A percentile compares a stretch with the other conserved stretches of the same genome.
Conservation (phyloP, 495 filamentous ascomycete genomes). For the Aspergillus conjunctus region DNA sequence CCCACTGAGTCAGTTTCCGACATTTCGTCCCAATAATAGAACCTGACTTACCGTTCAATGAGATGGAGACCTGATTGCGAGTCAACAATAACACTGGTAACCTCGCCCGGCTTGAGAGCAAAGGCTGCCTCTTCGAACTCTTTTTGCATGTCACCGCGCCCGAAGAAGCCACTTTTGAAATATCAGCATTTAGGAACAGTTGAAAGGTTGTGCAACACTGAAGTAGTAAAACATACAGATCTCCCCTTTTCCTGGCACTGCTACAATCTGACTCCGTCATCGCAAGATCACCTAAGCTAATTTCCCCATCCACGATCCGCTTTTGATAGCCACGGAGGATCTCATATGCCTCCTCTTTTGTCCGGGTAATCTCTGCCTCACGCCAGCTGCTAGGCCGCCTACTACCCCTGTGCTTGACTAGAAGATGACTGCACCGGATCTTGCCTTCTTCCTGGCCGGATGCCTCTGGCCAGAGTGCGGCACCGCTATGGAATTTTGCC, state of each 20-base stretch:
- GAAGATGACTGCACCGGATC: slow-evolving; percentile 86
- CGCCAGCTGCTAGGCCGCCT: slow-evolving; percentile 90
- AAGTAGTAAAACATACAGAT: slow-evolving; percentile 61
- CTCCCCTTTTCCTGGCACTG: slow-evolving; percentile 89
- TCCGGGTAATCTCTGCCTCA: slow-evolving; percentile 81
- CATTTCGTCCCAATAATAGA: slow-evolving; percentile 1
- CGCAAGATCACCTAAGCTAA: slow-evolving; percentile 76
- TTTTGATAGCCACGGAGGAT: slow-evolving; percentile 74
- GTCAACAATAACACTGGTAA: slow-evolving; percentile 75
- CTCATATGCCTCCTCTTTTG: slow-evolving; percentile 79
- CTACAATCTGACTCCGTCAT: slow-evolving; percentile 90
- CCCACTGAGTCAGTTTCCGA: slow-evolving; percentile 19
- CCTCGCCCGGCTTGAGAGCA: slow-evolving; percentile 77
- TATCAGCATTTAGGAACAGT: slow-evolving; percentile 25
- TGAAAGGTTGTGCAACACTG: background rate
- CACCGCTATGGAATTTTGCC: slow-evolving; percentile 73
- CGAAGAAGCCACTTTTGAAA: slow-evolving; percentile 76
- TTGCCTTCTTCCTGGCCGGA: slow-evolving; percentile 67
- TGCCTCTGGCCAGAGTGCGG: slow-evolving; percentile 51
- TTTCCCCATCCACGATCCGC: slow-evolving; percentile 68
- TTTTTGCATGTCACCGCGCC: slow-evolving; percentile 94
- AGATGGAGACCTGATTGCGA: slow-evolving; percentile 95
- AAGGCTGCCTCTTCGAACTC: slow-evolving; percentile 97
- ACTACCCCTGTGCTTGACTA: slow-evolving; percentile 90
- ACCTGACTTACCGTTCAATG: slow-evolving; percentile 77